Percentiles rank a stretch among this genome's conserved stretches.
phyloP scores from a whole-genome alignment of 768 basidiomycete genomes.

The Glaciozyma antarctica region DNA sequence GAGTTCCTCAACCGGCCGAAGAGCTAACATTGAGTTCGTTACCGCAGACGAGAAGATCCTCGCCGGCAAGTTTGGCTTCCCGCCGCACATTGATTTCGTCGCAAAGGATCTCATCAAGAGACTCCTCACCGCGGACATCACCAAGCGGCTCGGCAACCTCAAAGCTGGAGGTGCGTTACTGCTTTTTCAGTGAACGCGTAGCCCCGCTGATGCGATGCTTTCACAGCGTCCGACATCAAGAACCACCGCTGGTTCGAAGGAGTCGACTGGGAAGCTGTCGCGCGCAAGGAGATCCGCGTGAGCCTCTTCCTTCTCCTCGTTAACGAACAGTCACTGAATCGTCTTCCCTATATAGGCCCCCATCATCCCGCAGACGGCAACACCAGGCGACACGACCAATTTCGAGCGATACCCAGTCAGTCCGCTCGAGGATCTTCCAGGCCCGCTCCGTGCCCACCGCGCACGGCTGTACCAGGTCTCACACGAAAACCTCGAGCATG shows the following conservation, averaged over 20 bases:
- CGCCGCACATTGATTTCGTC: slow-evolving; percentile 75
- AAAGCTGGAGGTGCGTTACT: slow-evolving; percentile 53
- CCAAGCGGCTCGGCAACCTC: slow-evolving; percentile 82
- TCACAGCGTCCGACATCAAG: slow-evolving; percentile 55
- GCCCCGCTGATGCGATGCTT: slow-evolving; percentile 82
- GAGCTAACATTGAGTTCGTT: slow-evolving; percentile 53
- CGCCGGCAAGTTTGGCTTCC: slow-evolving; percentile 77
- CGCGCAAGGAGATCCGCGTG: slow-evolving; percentile 75
- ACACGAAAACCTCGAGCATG: slow-evolving; percentile 5
- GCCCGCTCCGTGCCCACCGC: slow-evolving; percentile 28
- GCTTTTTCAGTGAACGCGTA: slow-evolving; percentile 37
- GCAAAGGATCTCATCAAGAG: slow-evolving; percentile 80
- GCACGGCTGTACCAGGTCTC: slow-evolving; percentile 21
- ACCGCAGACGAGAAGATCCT: slow-evolving; percentile 81
- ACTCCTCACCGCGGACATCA: slow-evolving; percentile 84
- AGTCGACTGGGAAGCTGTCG: slow-evolving; percentile 72
- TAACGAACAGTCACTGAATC: background rate
- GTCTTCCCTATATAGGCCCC: slow-evolving; percentile 53
- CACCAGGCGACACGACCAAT: slow-evolving; percentile 30
- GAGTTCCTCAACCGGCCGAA: no score
- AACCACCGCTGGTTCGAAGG: slow-evolving; percentile 76
- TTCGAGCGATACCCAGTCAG: slow-evolving; percentile 33
- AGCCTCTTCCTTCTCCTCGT: slow-evolving; percentile 34
- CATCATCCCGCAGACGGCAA: slow-evolving; percentile 53
- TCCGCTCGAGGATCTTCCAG: slow-evolving; percentile 26